Base-by-base conservation (phyloP, 2,329 filamentous ascomycete species). In the Aspergillus clavatus region DNA sequence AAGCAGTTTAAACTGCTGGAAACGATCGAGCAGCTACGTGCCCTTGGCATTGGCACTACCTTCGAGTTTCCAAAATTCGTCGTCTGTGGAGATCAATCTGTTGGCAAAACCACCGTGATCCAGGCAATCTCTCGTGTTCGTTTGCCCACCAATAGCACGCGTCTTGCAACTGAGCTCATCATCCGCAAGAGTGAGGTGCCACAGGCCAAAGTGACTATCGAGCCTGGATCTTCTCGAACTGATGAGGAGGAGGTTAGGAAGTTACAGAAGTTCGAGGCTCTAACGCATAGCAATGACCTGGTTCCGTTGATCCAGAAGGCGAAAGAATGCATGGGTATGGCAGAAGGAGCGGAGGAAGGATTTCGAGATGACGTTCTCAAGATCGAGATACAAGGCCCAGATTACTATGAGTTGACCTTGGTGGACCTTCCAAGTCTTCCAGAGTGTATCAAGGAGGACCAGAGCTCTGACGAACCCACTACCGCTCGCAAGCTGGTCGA, bases 51-150 rank as follows among this genome's bases (percentile, higher is more conserved):
- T 68, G 79, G 55, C 36, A 45, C 54, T 56, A 73, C 76, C 59
- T 67, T 77, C 54, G 72, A 74, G 38, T 69, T 82, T 0, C 79
- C 79, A 1, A 79, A 84, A 56, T 78, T 84, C 27, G 79, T 83
- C 38, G 80, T 83, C 19, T 81, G 81, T 26, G 80, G 81, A 23
- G 79, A 83, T 58, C 80, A 83, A 61, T 82, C 79, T 1, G 76
- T 79, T 5, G 81, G 81, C 16, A 84, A 84, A 61, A 81, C 77
- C 53, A 83, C 80, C 0, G 60, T 65, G 10, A 72, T 84, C 2
- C 80, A 83, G 55, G 79, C 80, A n/a, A 70, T 84, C 28, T 82
- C 79, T 0, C 78, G 79, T 19, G 79, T 81, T 7, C 74, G 76
- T 0, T 84, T 84, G 37, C 81, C 80, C 0, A 70, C 76, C 44